phyloP scores from a whole-genome alignment of 176 grass and related monocot genomes.

The Ensete glaucum region DNA sequence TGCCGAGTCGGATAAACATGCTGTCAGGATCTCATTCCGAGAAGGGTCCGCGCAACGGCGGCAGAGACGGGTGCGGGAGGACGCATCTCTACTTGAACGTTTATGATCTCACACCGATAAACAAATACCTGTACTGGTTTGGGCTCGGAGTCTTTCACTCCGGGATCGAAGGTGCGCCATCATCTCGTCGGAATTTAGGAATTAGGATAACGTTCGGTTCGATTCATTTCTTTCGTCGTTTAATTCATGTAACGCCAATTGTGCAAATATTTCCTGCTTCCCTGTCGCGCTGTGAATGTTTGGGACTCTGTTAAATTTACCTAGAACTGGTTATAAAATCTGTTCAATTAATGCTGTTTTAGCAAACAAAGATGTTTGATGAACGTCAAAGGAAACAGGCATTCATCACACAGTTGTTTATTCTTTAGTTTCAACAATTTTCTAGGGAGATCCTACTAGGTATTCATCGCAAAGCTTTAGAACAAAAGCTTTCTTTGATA shows the following conservation, averaged over 20 bases:
- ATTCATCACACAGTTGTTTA: no score
- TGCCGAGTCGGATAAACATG: neutral
- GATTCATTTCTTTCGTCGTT: neutral
- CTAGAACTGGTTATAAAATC: no score
- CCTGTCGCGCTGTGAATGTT: no score
- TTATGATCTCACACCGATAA: constrained; percentile 60
- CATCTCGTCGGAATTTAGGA: no score
- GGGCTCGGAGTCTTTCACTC: constrained; percentile 76
- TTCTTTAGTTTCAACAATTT: no score
- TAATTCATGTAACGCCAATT: neutral
- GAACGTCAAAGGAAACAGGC: no score
- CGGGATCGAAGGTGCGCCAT: constrained; percentile 54
- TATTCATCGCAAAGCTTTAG: neutral
- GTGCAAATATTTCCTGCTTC: no score
- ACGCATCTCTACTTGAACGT: constrained; percentile 63
- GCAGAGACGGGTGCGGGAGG: neutral
- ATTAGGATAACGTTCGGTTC: no score
- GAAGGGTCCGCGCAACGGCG: neutral
- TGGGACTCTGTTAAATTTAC: no score
- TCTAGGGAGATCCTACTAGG: neutral
- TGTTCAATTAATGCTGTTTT: no score
- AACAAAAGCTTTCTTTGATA: neutral
- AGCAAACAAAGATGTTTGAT: no score
- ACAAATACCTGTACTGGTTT: constrained; percentile 65
- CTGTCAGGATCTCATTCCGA: neutral